Evolutionary conservation across 2,329 filamentous ascomycete genomes (phyloP), one percentile per base, ranked within the genome.

Genomic region (Chaetomiaceae sp.): DNA sequence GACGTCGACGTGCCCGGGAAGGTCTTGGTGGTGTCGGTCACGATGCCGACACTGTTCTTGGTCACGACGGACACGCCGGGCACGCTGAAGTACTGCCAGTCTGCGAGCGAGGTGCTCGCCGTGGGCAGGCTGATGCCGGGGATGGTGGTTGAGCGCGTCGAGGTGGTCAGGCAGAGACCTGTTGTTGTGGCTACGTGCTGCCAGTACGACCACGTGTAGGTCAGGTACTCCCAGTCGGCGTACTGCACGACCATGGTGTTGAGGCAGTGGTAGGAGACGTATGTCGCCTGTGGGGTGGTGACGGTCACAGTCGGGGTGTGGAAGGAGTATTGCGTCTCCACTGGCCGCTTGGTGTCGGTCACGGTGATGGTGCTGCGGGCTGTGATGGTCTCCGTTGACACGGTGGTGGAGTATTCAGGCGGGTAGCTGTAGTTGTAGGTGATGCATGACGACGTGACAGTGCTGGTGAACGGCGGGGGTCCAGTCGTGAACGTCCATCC

Each of bases 51-150:
- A 12, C 42, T 41, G 27, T 49, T 19, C 22, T 52, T 52, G 11
- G 49, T 52, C 15, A 29, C 46, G 6, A 47, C 10, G 8, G 42
- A 42, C 35, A n/a, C 4, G 19, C 39, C 33, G 12, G 24, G 38
- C n/a, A 19, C 17, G 34, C 29, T 39, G 29, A 52, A 47, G 29
- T 47, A 52, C 33, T 52, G 47, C 50, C 50, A 52, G 37, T 52
- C 50, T 15, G 39, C 30, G 5, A 51, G 30, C 2, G 43, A 20
- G 8, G 30, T 6, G 29, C 18, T 15, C 3, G 27, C 30, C 4
- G 47, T 38, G 3, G 50, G 50, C 1, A 47, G 33, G 6, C 37
- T 42, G 1, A 49, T 34, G 15, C 47, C 47, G 10, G 50, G 50
- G 32, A 52, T 49, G 12, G 47, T 52, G 20, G 50, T 52, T 7